phyloP scores from a whole-genome alignment of 345 rosid species.

The Hibiscus trionum region DNA sequence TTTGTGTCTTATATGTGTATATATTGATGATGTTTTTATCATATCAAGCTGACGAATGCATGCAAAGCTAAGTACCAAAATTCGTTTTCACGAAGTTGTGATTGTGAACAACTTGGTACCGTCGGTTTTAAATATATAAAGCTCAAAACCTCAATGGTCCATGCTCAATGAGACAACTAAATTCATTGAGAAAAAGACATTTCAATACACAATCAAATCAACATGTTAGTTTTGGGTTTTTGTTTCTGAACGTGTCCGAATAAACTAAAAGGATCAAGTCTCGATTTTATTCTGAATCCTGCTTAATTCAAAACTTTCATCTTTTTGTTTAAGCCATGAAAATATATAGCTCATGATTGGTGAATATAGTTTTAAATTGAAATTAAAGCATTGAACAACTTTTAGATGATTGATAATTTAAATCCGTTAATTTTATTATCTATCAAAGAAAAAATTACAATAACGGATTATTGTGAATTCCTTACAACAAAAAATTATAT shows the following conservation, averaged over 20 bases:
- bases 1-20: neutral
- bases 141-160: neutral
- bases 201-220: neutral
- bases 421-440: no score
- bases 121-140: neutral
- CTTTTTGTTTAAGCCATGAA: neutral
- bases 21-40: neutral
- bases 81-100: neutral
- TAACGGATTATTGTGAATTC: no score
- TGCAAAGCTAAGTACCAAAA: neutral
- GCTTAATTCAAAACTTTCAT: neutral
- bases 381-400: no score
- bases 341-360: no score
- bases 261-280: no score
- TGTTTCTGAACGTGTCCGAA: neutral
- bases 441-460: no score
- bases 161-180: neutral
- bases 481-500: no score
- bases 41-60: neutral
- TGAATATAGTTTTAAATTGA: no score
- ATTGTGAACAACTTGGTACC: neutral
- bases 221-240: neutral
- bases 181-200: neutral
- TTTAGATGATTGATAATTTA: no score
- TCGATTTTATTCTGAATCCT: no score